A percentile compares a stretch with the other conserved stretches of the same genome.
Conservation (phyloP, 495 filamentous ascomycete species). For the Xylaria grammica region DNA sequence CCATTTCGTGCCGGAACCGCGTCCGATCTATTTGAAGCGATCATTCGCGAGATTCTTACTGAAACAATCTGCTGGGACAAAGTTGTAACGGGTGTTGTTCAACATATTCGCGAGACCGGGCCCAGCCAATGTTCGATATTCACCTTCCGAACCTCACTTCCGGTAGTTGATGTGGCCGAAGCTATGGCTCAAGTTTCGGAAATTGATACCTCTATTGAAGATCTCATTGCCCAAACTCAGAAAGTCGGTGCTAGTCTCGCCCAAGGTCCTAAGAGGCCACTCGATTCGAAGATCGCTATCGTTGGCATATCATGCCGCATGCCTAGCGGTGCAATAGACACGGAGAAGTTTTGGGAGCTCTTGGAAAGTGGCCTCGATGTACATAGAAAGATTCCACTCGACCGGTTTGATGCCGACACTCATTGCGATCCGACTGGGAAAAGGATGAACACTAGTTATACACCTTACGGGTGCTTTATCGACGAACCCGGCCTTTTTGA, state of each 20-base stretch:
- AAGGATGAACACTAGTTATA: background rate
- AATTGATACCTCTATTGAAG: too few species aligned
- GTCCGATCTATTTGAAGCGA: slow-evolving; percentile 35
- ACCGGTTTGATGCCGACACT: background rate
- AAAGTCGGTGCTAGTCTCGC: too few species aligned
- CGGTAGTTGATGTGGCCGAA: too few species aligned
- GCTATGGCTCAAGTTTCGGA: too few species aligned
- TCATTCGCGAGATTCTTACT: slow-evolving; percentile 43
- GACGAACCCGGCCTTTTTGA: slow-evolving; percentile 33
- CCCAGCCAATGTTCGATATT: background rate
- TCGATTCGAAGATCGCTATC: background rate
- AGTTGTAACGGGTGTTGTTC: slow-evolving; percentile 30
- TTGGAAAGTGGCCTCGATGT: background rate
- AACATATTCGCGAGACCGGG: background rate
- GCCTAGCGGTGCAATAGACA: background rate
- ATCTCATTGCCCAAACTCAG: too few species aligned
- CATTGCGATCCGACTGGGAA: background rate
- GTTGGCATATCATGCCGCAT: background rate
- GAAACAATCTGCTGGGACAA: slow-evolving; percentile 38
- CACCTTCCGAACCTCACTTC: background rate
- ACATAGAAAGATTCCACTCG: background rate
- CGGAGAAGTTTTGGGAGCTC: background rate
- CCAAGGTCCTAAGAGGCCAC: too few species aligned
- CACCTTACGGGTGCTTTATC: slow-evolving; percentile 35
- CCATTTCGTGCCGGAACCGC: slow-evolving; percentile 26